Base-by-base conservation (phyloP, 2,329 filamentous ascomycete species). In the Fusarium beomiforme region DNA sequence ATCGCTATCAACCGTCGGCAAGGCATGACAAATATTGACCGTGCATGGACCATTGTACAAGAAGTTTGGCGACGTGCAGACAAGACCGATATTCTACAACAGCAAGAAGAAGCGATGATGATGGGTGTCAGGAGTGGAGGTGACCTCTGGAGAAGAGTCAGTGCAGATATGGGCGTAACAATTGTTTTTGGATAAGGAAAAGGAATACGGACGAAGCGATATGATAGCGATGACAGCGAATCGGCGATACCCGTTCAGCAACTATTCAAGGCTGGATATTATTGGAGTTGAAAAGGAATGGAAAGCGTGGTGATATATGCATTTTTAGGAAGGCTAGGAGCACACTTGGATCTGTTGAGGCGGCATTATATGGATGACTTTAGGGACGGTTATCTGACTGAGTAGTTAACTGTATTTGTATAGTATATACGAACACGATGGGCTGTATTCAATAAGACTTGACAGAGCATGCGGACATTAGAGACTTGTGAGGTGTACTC, bases 11-110 rank as follows among this genome's bases (percentile, higher is more conserved):
- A 87, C 63, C 83, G 81, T 57, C 80, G 88, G 21, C 90, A 91
- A 76, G 89, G 89, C 23, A 91, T 91, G 89, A 85, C 85, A 21
- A 92, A 91, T 72, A 91, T 91, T 62, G 84, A 85, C 67, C 83
- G 88, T 66, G 86, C 88, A 6, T 90, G 88, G 87, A 83, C 83
- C 16, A 87, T 91, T 37, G 85, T 90, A 6, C 83, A 87, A 70
- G 89, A 90, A 76, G 86, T 91, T 13, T 91, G 89, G 88, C 83
- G 82, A 59, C 81, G 88, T 59, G 84, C 83, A 1, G 87, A 90
- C 62, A 76, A 66, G 65, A 76, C 44, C 60, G 76, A 74, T 24
- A 64, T 55, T 68, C 60, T 57, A 70, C 75, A 78, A 42, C 75
- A 77, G 13, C 67, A 76, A 51, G 70, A 69, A 33, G 70, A 70